Base-by-base conservation (phyloP, 2,329 filamentous ascomycete genomes). In the Cordyceps tenuipes region DNA sequence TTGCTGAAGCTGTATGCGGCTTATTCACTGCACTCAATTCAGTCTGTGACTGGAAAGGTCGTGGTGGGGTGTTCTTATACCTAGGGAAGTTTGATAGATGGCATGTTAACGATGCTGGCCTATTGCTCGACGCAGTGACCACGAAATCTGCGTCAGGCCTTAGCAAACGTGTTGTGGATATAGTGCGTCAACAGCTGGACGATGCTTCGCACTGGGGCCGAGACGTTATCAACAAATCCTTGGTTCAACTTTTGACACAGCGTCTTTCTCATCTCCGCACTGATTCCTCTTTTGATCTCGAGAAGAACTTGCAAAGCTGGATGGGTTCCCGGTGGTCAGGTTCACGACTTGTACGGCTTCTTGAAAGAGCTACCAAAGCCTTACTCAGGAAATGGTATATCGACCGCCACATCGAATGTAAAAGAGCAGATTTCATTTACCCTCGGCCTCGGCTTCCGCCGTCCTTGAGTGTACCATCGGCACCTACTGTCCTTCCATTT, bases 1-100 rank as follows among this genome's bases (percentile, higher is more conserved):
- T 99, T 74, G 91, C 94, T 1, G 94, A 99, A 75, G 94, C 94
- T 7, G 93, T 99, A 0, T 99, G 94, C 72, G 94, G 94, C 8
- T 81, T 99, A 57, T 92, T 91, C 1, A 97, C 96, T 61, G 93
- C 94, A 1, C 78, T 99, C 56, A 97, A 97, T 70, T 97, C 94
- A 7, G 92, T 99, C 6, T 99, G 94, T 70, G 89, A 93, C 68
- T 99, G 94, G 94, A 83, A 84, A 67, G 91, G 91, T 34, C 85
- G 94, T 64, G 94, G 94, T 62, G 94, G 94, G 1, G 87, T 96
- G 50, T 79, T 90, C 29, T 81, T 90, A n/a, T 81, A 86, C 57
- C 79, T 78, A 56, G 90, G 89, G 9, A 84, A 80, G 65, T 85
- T 87, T 63, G 94, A 99, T 71, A 85, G 91, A 46, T 97, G 94